Conservation (phyloP, 352 stramenopile species). For the Vaucheria bursata region DNA sequence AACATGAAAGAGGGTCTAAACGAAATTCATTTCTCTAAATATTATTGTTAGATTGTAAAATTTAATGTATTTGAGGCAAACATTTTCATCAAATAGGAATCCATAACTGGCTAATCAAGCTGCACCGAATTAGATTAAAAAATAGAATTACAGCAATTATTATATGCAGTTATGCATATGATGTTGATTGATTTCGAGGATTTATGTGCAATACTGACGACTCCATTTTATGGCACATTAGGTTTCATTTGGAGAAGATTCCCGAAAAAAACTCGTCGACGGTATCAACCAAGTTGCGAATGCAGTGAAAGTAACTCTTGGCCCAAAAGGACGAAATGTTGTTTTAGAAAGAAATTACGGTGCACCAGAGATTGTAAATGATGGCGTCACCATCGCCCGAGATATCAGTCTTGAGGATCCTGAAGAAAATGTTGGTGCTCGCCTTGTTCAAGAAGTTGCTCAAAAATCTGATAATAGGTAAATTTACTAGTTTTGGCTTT, state of each 20-base stretch:
- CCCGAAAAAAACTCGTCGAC: slow-evolving; percentile 59
- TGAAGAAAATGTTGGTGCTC: slow-evolving; percentile 66
- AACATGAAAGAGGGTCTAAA: too few species aligned
- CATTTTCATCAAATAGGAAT: too few species aligned
- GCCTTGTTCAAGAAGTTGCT: slow-evolving; percentile 69
- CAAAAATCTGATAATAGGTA: slow-evolving; percentile 60
- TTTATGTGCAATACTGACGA: too few species aligned
- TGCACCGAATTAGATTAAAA: too few species aligned
- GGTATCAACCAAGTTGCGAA: slow-evolving; percentile 62
- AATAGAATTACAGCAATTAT: too few species aligned
- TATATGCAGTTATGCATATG: too few species aligned
- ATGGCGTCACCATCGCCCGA: slow-evolving; percentile 72
- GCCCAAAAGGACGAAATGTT: slow-evolving; percentile 74
- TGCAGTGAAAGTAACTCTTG: slow-evolving; percentile 65
- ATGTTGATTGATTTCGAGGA: too few species aligned
- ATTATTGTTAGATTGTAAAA: too few species aligned
- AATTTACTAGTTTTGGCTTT: not conserved
- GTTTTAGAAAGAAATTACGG: slow-evolving; percentile 70
- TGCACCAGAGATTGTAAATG: slow-evolving; percentile 72
- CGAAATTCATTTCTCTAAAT: too few species aligned
- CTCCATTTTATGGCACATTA: too few species aligned
- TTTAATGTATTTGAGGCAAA: too few species aligned
- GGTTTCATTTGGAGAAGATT: slow-evolving; percentile 66
- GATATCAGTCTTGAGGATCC: slow-evolving; percentile 65
- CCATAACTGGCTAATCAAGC: too few species aligned